Base-by-base conservation (phyloP, 306 rosid genomes). In the Heteromeles arbutifolia region DNA sequence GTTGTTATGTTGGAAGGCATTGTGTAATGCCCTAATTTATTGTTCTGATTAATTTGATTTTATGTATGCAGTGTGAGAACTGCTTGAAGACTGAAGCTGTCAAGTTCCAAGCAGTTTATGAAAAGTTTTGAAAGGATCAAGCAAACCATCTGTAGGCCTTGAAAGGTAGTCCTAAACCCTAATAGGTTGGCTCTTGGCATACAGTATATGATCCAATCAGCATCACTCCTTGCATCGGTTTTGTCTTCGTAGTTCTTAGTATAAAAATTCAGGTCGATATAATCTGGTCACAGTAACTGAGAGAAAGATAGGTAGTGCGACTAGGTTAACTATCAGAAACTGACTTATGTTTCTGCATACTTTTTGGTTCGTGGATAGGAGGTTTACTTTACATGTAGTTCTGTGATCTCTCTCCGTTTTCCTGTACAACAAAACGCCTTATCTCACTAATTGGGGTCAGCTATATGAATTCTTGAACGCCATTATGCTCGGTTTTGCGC, bases 81-180 rank as follows among this genome's bases (percentile, higher is more conserved):
- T 83, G 90, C 76, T 84, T 95, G 88, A 92, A 90, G 90, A 88
- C 80, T 28, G 97, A 95, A 79, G 76, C 87, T 58, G 67, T 84
- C 1, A 89, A 89, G 83, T 95, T 95, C 85, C 97, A 87, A 87
- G 87, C 86, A 77, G 86, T 92, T 63, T 56, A 92, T 61, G 96
- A 90, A 84, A 88, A 87, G 41, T 95, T 95, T 75, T 85, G 81
- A 84, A 92, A 87, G 86, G 97, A 95, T 73, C 93, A 88, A 66
- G 81, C 86, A 4, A 54, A 82, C 66, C 93, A 94, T 80, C 87
- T 95, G 66, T 93, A 90, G 75, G 87, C 92, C 70, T 70, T 95
- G 80, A 86, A 89, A 86, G 99, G 97, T 89, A 82, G 24, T 31
- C 34, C 34, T 31, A 31, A 31, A 31, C 34, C 34, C 34, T 31